Conservation (phyloP, 2,329 filamentous ascomycete species). For the Neocatenulostroma microsporum region DNA sequence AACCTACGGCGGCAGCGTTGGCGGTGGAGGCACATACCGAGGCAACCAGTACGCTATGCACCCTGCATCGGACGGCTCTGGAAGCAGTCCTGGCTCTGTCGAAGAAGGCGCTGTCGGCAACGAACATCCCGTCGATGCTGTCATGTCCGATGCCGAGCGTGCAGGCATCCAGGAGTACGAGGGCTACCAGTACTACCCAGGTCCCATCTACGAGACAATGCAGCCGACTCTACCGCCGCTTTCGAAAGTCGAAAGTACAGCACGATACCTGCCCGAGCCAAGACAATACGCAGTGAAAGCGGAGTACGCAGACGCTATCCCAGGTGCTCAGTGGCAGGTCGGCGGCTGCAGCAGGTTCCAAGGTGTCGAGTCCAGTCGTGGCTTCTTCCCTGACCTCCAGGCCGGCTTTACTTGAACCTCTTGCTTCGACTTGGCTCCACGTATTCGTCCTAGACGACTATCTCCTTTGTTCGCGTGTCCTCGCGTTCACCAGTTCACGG, state of each 20-base stretch:
- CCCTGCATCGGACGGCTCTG: slow-evolving; percentile 29
- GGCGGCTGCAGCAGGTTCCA: slow-evolving; percentile 38
- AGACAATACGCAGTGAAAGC: slow-evolving; percentile 34
- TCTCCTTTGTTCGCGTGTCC: too few relatives aligned
- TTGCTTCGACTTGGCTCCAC: too few relatives aligned
- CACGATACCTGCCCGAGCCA: slow-evolving; percentile 25
- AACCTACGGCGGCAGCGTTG: slow-evolving; percentile 18
- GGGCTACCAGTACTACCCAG: slow-evolving; percentile 42
- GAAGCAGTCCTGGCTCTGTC: slow-evolving; percentile 35
- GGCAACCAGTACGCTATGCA: slow-evolving; percentile 21
- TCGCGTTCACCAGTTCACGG: too few relatives aligned
- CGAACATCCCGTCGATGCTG: slow-evolving; percentile 29
- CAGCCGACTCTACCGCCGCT: slow-evolving; percentile 21
- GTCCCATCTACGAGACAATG: slow-evolving; percentile 36
- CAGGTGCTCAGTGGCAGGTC: slow-evolving; percentile 29
- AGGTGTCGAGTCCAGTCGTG: slow-evolving; percentile 40
- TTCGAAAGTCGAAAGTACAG: slow-evolving; percentile 24
- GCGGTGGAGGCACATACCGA: too few relatives aligned
- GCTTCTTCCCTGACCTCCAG: slow-evolving; percentile 38
- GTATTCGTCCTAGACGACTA: too few relatives aligned
- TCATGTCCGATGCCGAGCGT: slow-evolving; percentile 36
- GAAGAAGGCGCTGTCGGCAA: slow-evolving; percentile 24
- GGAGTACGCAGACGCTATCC: slow-evolving; percentile 33
- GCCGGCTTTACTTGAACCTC: background rate
- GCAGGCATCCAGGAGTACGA: slow-evolving; percentile 35